Evolutionary conservation across 1,284 basidiomycete species (phyloP).

Genomic region (Malassezia sp.): DNA sequence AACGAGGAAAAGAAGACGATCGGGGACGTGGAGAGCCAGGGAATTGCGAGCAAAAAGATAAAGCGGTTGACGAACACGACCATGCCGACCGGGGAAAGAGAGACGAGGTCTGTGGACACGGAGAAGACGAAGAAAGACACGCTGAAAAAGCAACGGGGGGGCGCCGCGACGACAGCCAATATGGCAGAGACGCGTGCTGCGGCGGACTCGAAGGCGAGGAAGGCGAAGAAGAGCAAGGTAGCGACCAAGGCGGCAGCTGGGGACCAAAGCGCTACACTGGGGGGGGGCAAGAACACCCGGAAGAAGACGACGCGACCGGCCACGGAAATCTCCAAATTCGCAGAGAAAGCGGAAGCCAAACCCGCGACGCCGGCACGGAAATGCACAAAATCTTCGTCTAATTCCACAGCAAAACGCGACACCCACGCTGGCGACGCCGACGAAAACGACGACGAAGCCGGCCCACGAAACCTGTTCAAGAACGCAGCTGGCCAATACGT

Average conservation of each 20-base stretch:
- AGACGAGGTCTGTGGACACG: slow-evolving; percentile 11
- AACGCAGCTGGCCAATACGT: slow-evolving; percentile 24
- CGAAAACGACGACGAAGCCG: slow-evolving; percentile 14
- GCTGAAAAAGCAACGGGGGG: slow-evolving; percentile 14
- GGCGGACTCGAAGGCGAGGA: slow-evolving; percentile 12
- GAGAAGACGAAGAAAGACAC: slow-evolving; percentile 11
- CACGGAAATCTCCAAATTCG: too few species aligned
- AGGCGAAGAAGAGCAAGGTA: slow-evolving; percentile 7
- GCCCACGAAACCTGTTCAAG: slow-evolving; percentile 20
- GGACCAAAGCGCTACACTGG: too few species aligned
- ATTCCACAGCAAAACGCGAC: neutral
- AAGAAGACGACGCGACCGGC: too few species aligned
- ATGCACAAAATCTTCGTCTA: neutral
- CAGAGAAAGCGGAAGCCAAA: too few species aligned
- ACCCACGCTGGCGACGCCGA: neutral
- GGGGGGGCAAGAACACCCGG: neutral
- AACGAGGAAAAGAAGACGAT: slow-evolving; percentile 9
- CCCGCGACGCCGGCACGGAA: too few species aligned
- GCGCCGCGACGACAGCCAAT: too few species aligned
- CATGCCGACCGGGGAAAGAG: neutral
- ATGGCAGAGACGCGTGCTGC: too few species aligned
- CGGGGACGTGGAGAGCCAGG: slow-evolving; percentile 2
- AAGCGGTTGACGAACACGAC: slow-evolving; percentile 1
- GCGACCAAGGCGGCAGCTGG: neutral
- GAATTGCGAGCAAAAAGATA: slow-evolving; percentile 3